Evolutionary conservation across 352 stramenopile genomes (phyloP).

Genomic region (Blastocystis sp.): DNA sequence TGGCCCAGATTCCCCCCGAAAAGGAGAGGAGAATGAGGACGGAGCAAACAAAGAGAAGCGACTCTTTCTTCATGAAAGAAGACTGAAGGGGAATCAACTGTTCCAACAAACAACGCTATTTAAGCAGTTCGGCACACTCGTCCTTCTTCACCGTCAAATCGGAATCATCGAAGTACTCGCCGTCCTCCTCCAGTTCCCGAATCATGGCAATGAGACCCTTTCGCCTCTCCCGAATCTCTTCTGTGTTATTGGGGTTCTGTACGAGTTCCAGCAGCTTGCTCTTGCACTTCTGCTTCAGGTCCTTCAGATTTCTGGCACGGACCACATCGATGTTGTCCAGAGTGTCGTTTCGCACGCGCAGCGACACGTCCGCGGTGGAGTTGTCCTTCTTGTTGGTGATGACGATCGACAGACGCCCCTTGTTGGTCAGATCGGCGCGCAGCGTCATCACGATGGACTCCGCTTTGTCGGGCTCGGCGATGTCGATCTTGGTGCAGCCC

Average conservation of each 20-base stretch:
- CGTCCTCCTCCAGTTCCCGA: not conserved
- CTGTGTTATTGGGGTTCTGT: not conserved
- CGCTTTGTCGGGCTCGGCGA: not conserved
- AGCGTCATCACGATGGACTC: not conserved
- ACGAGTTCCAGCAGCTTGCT: constrained; percentile 10
- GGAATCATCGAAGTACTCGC: constrained; percentile 6
- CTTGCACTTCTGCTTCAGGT: constrained; percentile 26
- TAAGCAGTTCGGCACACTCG: no score
- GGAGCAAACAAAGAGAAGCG: not conserved
- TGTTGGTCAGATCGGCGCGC: not conserved
- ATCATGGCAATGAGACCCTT: not conserved
- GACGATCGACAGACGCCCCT: not conserved
- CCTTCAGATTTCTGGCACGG: not conserved
- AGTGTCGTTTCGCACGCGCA: not conserved
- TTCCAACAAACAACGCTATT: no score
- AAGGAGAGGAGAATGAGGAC: not conserved
- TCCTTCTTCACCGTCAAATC: not conserved
- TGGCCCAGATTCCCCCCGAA: not conserved
- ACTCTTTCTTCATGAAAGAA: not conserved
- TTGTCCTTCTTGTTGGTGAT: not conserved
- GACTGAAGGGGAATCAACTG: no score
- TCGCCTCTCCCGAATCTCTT: not conserved
- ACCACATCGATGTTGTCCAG: not conserved
- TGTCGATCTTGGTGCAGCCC: not conserved
- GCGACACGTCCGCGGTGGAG: not conserved